Evolutionary conservation across 495 filamentous ascomycete genomes (phyloP).

Genomic region (Copromyces sp.): DNA sequence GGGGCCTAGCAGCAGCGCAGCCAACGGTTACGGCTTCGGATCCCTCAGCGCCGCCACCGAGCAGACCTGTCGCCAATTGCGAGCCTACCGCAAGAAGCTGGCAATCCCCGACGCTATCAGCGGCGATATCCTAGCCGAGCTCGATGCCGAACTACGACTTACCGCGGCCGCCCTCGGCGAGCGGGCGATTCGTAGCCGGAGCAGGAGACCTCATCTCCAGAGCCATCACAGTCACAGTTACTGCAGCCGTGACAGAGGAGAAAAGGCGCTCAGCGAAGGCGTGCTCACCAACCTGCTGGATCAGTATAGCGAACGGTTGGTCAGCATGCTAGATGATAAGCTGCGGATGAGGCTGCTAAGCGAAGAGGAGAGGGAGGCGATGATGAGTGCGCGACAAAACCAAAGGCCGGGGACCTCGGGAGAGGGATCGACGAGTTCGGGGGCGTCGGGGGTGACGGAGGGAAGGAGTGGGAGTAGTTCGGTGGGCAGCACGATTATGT

Average conservation of each 20-base stretch:
- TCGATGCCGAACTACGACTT: constrained; percentile 70
- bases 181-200: constrained; percentile 36
- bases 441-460: constrained; percentile 1
- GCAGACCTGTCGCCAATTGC: constrained; percentile 66
- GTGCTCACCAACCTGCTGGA: constrained; percentile 56
- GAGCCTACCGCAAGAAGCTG: constrained; percentile 76
- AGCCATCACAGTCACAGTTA: neutral
- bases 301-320: constrained; percentile 59
- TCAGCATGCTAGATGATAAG: constrained; percentile 62
- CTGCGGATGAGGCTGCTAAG: constrained; percentile 33
- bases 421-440: constrained; percentile 12
- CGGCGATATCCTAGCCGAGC: constrained; percentile 55
- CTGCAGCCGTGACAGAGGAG: neutral
- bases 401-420: constrained; percentile 17
- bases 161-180: constrained; percentile 62
- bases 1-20: neutral
- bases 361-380: constrained; percentile 16
- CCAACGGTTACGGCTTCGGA: constrained; percentile 41
- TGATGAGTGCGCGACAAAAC: neutral
- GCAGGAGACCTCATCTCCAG: neutral
- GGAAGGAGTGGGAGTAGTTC: neutral
- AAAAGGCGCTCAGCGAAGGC: constrained; percentile 43
- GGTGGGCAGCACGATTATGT: neutral
- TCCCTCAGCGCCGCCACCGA: constrained; percentile 67
- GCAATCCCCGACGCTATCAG: constrained; percentile 51